Evolutionary conservation across 768 basidiomycete species (phyloP).

Genomic region (Pleurotus tuber-regium): DNA sequence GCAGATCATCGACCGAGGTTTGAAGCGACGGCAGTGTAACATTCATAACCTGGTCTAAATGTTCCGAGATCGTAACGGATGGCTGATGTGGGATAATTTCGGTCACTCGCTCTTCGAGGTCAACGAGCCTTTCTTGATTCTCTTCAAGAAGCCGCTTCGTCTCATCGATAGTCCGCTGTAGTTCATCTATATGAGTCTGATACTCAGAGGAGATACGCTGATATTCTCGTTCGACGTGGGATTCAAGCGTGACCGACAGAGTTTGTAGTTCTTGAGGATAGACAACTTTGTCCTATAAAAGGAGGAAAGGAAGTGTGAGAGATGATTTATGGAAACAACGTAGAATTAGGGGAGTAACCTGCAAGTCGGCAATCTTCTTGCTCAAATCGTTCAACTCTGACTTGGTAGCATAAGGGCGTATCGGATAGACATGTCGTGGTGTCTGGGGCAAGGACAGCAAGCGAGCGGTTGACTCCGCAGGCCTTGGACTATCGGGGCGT

Average conservation of each 20-base stretch:
- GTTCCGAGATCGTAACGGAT: constrained; percentile 34
- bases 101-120: constrained; percentile 11
- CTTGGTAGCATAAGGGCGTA: too few relatives aligned
- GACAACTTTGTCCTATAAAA: neutral
- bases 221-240: too few relatives aligned
- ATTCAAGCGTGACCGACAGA: too few relatives aligned
- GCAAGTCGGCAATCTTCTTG: constrained; percentile 19
- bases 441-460: too few relatives aligned
- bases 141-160: neutral
- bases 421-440: too few relatives aligned
- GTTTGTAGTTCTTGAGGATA: constrained; percentile 25
- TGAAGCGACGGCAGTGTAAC: constrained; percentile 27
- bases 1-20: constrained; percentile 35
- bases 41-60: constrained; percentile 28
- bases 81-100: constrained; percentile 40
- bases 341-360: constrained; percentile 6
- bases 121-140: constrained; percentile 8
- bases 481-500: too few relatives aligned
- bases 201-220: too few relatives aligned
- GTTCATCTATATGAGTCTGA: constrained; percentile 39
- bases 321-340: too few relatives aligned
- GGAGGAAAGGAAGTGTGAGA: too few relatives aligned
- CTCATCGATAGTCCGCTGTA: constrained; percentile 35
- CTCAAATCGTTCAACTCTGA: neutral
- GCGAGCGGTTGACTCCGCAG: too few relatives aligned